Evolutionary conservation across 805 yeast species (phyloP), one percentile per base, ranked within the genome.

Genomic region (Pichia cephalocereana): DNA sequence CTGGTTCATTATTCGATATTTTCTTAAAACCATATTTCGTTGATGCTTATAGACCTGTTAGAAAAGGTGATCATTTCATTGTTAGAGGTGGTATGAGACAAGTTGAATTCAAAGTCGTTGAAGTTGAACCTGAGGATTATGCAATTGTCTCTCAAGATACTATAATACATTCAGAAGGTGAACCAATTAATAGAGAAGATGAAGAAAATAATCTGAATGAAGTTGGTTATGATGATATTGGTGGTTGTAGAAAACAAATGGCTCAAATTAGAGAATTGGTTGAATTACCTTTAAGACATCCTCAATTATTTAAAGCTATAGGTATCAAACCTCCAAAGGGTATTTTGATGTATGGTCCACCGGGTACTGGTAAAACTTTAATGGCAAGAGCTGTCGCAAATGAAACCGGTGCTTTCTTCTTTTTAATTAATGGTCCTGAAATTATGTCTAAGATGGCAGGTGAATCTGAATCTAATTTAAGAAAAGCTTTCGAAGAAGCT

Each of bases 401-500:
- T 62, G 99, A 93, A 70, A 93, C 99, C 26, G 99, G 99, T 64
- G 99, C 99, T 1, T 93, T 93, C 68, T 93, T 93, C 79, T 93
- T 93, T 68, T 78, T 93, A 61, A 93, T 93, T 69, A 93, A 93
- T 66, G 99, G 99, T 69, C 99, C 99, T 10, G 99, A 93, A 71
- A 95, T 93, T 63, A 93, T 93, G 99, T 90, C 98, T 48, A 93
- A 93, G 72, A 93, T 93, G 99, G 99, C 99, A 46, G 99, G 99
- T 75, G 99, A 93, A 72, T 86, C 96, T 17, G 99, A 93, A 73
- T 86, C 96, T 36, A 93, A 93, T 63, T 75, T 93, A 68, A 82
- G 99, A 75, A 90, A 90, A 71, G 99, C 99, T 2, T 93, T 93
- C 61, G 99, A 93, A 72, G 99, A 93, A 72, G 99, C 99, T 48